phyloP scores from a whole-genome alignment of 2,329 filamentous ascomycete genomes.

The Aspergillus awamori region DNA sequence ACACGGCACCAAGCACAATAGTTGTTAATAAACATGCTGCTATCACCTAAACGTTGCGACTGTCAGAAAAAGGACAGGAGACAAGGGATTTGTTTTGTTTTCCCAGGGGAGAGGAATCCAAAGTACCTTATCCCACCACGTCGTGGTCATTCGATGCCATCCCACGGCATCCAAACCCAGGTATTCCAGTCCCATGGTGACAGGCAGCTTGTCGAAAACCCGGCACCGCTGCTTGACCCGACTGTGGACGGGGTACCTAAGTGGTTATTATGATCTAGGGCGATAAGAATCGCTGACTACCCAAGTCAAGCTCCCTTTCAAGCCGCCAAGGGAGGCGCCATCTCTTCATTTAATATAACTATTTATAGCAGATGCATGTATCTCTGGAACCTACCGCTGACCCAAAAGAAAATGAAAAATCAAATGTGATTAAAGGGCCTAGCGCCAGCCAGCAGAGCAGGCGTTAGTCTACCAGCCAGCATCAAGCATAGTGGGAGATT shows the following conservation, averaged over 20 bases:
- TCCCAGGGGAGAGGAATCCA: background rate
- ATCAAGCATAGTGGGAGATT: background rate
- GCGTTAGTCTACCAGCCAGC: too few species aligned
- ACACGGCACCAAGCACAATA: conserved; percentile 16
- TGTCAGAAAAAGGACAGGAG: background rate
- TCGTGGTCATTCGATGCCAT: conserved; percentile 22
- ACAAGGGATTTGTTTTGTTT: background rate
- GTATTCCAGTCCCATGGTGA: conserved; percentile 20
- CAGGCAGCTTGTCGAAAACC: background rate
- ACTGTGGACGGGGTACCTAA: background rate
- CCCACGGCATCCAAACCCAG: conserved; percentile 24
- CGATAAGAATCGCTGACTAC: background rate
- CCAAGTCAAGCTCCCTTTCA: background rate
- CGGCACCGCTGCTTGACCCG: background rate
- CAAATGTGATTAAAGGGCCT: background rate
- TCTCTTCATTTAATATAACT: conserved; percentile 5
- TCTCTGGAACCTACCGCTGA: background rate
- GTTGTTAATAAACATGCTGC: conserved; percentile 19
- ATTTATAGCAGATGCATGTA: conserved; percentile 11
- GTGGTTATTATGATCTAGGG: background rate
- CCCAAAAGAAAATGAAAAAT: background rate
- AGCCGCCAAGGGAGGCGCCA: background rate
- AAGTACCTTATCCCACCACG: conserved; percentile 21
- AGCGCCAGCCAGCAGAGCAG: background rate
- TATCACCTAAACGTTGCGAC: conserved; percentile 11